Percentiles rank a stretch among this genome's conserved stretches.
Evolutionary conservation across 1,284 basidiomycete species (phyloP).

Genomic region (Austropuccinia psidii): DNA sequence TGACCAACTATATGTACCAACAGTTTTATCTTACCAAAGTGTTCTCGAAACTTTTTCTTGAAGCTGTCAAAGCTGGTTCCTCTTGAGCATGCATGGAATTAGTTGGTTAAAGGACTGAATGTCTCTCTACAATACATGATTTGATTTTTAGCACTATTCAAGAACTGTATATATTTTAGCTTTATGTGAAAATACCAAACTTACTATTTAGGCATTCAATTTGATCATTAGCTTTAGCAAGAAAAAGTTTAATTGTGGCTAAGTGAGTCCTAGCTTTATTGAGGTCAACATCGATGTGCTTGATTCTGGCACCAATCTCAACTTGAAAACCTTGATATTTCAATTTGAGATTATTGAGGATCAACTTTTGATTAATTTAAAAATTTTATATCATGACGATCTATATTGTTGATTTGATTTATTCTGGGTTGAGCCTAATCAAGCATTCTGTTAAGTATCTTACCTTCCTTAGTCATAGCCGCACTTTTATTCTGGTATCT

Average conservation of each 20-base stretch:
- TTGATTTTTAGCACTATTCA: too few species aligned
- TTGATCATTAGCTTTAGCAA: slow-evolving; percentile 73
- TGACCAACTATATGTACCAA: slow-evolving; percentile 47
- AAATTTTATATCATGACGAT: neutral
- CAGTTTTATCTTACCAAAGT: slow-evolving; percentile 47
- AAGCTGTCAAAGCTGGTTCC: slow-evolving; percentile 45
- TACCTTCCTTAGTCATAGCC: slow-evolving; percentile 75
- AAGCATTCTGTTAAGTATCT: slow-evolving; percentile 71
- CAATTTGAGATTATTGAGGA: slow-evolving; percentile 62
- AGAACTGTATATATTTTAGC: slow-evolving; percentile 42
- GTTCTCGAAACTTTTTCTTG: slow-evolving; percentile 45
- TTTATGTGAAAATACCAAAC: slow-evolving; percentile 41
- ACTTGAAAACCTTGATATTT: slow-evolving; percentile 67
- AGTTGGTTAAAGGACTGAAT: slow-evolving; percentile 60
- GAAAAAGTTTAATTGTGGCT: slow-evolving; percentile 58
- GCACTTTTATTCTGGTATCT: slow-evolving; percentile 66
- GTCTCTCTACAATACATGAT: slow-evolving; percentile 57
- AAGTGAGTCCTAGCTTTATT: slow-evolving; percentile 60
- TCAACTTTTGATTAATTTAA: slow-evolving; percentile 46
- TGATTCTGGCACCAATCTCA: slow-evolving; percentile 66
- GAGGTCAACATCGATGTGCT: slow-evolving; percentile 63
- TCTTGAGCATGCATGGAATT: slow-evolving; percentile 60
- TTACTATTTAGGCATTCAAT: slow-evolving; percentile 54
- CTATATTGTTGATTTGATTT: neutral
- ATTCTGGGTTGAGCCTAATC: slow-evolving; percentile 40